Evolutionary conservation across 352 stramenopile genomes (phyloP), one percentile per base, ranked within the genome.

Genomic region (Paralagenidium karlingii): DNA sequence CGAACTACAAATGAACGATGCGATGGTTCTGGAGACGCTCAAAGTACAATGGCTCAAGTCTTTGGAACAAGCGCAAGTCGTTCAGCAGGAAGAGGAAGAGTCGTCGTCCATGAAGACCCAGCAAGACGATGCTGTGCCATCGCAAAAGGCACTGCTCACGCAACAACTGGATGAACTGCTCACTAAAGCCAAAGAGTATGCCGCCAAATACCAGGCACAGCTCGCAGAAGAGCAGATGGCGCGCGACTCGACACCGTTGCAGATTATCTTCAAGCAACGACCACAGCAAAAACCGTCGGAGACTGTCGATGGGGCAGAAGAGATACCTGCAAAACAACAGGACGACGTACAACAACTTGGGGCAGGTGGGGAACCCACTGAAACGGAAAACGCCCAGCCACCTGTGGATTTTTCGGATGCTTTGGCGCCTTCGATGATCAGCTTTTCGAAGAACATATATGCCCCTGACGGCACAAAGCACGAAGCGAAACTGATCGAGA

Each of bases 181-280:
- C 10, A 39, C 64, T 5, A 65, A 55, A 24, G 67, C 69, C 5
- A 74, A 71, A 33, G 43, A 55, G 2, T 32, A 84, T 20, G 49
- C 81, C 40, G 66, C 73, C 16, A 51, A 74, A 19, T 66, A 76
- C 40, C 56, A 54, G 13, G 39, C 12, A 8, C 34, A 41, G 18
- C 53, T 62, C 24, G 38, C 55, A 16, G 43, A 31, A 9, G 52
- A 75, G 20, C 52, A 44, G 3, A 43, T 40, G 26, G 42, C 61
- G 31, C n/a, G 24, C 9, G 31, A 48, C 20, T 52, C 48, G 24
- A 45, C 69, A 29, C 78, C 75, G 24, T 52, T 87, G 22, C 78
- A 91, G 52, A 47, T 91, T 38, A 82, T 91, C 19, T 91, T 86
- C 48, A 88, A 88, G 47, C 78, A 88, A 34, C 69, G 78, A 20